These are phyloP conservation scores for Creolimax fragrantissima DNA, from an alignment of 78 protist species.

Conservation along the genomic window DNA sequence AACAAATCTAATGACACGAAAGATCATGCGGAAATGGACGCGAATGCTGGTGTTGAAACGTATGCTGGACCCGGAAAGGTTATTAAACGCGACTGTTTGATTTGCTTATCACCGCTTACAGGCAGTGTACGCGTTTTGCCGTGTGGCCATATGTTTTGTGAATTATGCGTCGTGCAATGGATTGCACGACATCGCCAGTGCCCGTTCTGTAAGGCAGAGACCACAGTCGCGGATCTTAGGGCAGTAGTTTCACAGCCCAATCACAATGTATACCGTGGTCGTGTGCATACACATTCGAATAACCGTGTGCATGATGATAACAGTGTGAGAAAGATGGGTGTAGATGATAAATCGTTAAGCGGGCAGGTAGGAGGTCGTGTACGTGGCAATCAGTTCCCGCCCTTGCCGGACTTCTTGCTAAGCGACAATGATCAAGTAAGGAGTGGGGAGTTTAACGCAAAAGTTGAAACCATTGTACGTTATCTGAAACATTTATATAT, in stretches of 20 bases:
- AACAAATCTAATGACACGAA: not conserved
- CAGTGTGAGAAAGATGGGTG: too few species aligned
- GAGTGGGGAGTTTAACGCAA: not conserved
- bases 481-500: not conserved
- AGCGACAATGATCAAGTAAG: not conserved
- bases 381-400: not conserved
- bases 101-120: not conserved
- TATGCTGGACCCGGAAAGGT: not conserved
- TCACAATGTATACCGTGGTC: too few species aligned
- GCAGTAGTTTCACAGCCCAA: too few species aligned
- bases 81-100: not conserved
- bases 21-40: not conserved
- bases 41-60: not conserved
- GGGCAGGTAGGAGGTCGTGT: not conserved
- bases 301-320: too few species aligned
- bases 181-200: not conserved
- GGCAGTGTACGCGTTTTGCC: not conserved
- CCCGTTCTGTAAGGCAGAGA: not conserved
- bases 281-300: too few species aligned
- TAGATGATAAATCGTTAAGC: not conserved
- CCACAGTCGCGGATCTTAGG: too few species aligned
- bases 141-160: not conserved
- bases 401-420: not conserved
- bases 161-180: not conserved
- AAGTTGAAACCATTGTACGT: not conserved